Evolutionary conservation across 805 yeast genomes (phyloP), one percentile per base, ranked within the genome.

Genomic region (Saccharomyces paradoxus): DNA sequence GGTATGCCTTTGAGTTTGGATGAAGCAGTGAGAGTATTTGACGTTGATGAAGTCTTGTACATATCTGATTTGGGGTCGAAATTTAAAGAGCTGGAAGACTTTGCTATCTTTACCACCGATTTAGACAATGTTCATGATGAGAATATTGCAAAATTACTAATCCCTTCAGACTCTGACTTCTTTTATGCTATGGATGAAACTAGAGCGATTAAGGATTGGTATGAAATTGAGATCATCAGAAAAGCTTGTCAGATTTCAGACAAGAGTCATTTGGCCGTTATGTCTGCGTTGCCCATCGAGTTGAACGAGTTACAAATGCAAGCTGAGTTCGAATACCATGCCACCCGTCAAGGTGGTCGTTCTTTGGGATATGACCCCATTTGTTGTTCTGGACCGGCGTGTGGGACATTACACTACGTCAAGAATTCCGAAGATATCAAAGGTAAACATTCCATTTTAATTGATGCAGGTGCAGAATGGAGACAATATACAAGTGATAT

Each of bases 391-490:
- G 99, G 98, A 0, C 84, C 95, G 31, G 83, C 84, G 59, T 88
- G 96, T 69, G 89, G 96, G 14, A 89, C 97, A 1, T 77, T 92
- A 56, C 99, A 92, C 69, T 92, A 91, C 66, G 83, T 87, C 21
- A 84, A 84, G 64, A 92, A 92, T 65, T 94, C 90, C 63, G 85
- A 81, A 51, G 73, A 77, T 3, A 64, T 84, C 55, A 76, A 69
- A 10, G 79, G 78, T 21, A 83, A 82, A 63, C 81, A 80, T 49
- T 79, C 91, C 5, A 78, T 92, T 12, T 78, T 92, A 57, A 84
- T 92, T 53, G 99, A 92, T 73, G 97, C 98, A 8, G 99, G 99
- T 54, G 96, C 97, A 2, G 98, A 92, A 71, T 92, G 97, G 97
- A 81, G 81, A 59, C 83, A 89, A 68, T 92, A 92, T 70, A 91